Conservation (phyloP, 805 yeast genomes). For the Tetrapisispora taiwanensis region DNA sequence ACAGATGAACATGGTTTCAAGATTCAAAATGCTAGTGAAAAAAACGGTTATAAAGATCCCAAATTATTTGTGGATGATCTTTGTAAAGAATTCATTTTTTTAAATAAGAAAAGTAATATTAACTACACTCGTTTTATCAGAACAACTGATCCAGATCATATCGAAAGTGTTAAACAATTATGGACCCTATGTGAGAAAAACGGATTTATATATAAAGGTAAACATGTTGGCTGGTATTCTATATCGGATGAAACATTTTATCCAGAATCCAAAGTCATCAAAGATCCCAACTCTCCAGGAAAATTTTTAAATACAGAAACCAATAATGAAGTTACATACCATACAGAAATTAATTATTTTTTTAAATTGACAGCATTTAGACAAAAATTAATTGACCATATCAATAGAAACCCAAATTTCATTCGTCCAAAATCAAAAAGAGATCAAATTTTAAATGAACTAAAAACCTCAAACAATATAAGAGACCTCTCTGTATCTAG, state of each 20-base stretch:
- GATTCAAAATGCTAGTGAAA: conserved; percentile 75
- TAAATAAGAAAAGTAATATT: conserved; percentile 53
- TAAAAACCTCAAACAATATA: conserved; percentile 36
- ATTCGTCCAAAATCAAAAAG: conserved; percentile 57
- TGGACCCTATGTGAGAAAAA: conserved; percentile 55
- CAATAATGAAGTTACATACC: conserved; percentile 61
- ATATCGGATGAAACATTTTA: conserved; percentile 91
- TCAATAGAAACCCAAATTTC: conserved; percentile 43
- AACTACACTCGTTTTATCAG: conserved; percentile 70
- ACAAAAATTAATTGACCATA: conserved; percentile 38
- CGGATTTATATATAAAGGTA: conserved; percentile 70
- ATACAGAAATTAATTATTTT: conserved; percentile 78
- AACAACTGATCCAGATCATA: conserved; percentile 81
- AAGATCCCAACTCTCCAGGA: conserved; percentile 18
- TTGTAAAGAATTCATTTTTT: conserved; percentile 48
- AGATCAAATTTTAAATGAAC: conserved; percentile 45
- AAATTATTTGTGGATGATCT: conserved; percentile 63
- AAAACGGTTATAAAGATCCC: conserved; percentile 40
- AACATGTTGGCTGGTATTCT: conserved; percentile 91
- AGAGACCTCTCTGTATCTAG: conserved; percentile 80
- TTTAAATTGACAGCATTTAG: conserved; percentile 62
- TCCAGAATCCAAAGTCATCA: conserved; percentile 63
- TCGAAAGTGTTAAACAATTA: conserved; percentile 48
- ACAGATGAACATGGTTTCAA: conserved; percentile 96
- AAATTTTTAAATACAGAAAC: conserved; percentile 46